These are phyloP conservation scores for Millerago galiae DNA, from an alignment of 805 yeast species.

Conservation along the genomic window DNA sequence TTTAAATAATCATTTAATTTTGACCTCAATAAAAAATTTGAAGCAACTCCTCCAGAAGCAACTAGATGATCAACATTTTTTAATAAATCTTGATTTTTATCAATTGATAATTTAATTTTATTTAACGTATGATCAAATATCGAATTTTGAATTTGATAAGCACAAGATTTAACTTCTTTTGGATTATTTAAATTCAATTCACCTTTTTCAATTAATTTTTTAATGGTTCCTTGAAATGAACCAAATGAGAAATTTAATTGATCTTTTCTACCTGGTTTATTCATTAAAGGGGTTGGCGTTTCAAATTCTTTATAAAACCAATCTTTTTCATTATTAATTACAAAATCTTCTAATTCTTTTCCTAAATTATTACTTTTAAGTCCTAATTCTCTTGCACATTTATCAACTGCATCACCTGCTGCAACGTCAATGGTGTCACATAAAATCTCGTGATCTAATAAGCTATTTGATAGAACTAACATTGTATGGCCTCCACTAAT, in stretches of 20 bases:
- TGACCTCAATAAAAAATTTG: slow-evolving; percentile 52
- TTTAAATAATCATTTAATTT: slow-evolving; percentile 38
- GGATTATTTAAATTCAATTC: slow-evolving; percentile 18
- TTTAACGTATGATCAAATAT: slow-evolving; percentile 69
- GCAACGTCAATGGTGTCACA: slow-evolving; percentile 83
- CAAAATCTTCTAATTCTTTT: slow-evolving; percentile 62
- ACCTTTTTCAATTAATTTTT: slow-evolving; percentile 25
- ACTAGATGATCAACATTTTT: slow-evolving; percentile 49
- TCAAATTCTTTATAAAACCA: slow-evolving; percentile 21
- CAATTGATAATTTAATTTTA: slow-evolving; percentile 49
- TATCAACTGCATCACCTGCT: slow-evolving; percentile 88
- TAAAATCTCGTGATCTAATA: slow-evolving; percentile 63
- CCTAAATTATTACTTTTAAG: slow-evolving; percentile 81
- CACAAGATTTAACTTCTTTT: slow-evolving; percentile 37
- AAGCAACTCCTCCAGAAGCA: slow-evolving; percentile 93
- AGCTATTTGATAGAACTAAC: slow-evolving; percentile 59
- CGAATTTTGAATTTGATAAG: slow-evolving; percentile 53
- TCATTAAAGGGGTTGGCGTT: slow-evolving; percentile 49
- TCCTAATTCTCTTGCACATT: slow-evolving; percentile 84
- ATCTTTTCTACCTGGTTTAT: slow-evolving; percentile 39
- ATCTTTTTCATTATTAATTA: slow-evolving; percentile 28
- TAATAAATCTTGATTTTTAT: slow-evolving; percentile 35
- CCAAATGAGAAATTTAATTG: slow-evolving; percentile 67
- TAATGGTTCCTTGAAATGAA: slow-evolving; percentile 56
- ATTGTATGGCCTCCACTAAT: slow-evolving; percentile 95